phyloP scores from a whole-genome alignment of 2,329 filamentous ascomycete species.

The Phialemonium atrogriseum region DNA sequence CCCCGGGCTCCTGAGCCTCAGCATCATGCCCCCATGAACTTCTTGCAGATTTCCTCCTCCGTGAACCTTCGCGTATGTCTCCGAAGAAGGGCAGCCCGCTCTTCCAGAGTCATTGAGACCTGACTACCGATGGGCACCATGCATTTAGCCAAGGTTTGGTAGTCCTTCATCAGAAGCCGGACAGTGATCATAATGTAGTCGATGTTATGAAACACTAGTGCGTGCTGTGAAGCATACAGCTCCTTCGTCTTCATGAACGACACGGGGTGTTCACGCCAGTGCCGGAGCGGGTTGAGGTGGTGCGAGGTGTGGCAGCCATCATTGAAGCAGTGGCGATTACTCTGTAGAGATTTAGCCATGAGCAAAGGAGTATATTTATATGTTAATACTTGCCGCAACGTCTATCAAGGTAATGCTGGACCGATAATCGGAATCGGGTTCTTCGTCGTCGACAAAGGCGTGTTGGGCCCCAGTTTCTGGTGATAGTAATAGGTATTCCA shows the following conservation, averaged over 20 bases:
- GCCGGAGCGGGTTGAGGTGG: slow-evolving; percentile 65
- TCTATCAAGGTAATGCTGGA: slow-evolving; percentile 74
- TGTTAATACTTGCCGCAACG: slow-evolving; percentile 50
- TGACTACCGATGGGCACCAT: slow-evolving; percentile 65
- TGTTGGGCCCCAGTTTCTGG: slow-evolving; percentile 83
- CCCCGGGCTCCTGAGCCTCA: no score
- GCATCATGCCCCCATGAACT: no score
- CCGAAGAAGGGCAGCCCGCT: slow-evolving; percentile 53
- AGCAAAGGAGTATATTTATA: background rate
- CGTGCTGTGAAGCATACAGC: slow-evolving; percentile 55
- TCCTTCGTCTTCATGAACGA: slow-evolving; percentile 63
- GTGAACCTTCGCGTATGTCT: slow-evolving; percentile 55
- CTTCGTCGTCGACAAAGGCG: slow-evolving; percentile 65
- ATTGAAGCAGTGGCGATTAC: slow-evolving; percentile 74
- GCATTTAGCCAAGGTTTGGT: slow-evolving; percentile 57
- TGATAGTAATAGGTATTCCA: slow-evolving; percentile 82
- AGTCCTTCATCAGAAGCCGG: slow-evolving; percentile 62
- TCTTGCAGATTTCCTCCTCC: slow-evolving; percentile 52
- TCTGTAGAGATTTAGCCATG: slow-evolving; percentile 35
- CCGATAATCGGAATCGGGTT: slow-evolving; percentile 67
- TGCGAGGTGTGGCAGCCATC: slow-evolving; percentile 76
- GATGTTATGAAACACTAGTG: slow-evolving; percentile 70
- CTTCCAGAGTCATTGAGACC: slow-evolving; percentile 53
- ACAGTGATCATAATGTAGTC: slow-evolving; percentile 71
- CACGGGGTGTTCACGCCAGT: slow-evolving; percentile 75